Conservation (phyloP, 179 eudicot species). For the Corrigiola litoralis region DNA sequence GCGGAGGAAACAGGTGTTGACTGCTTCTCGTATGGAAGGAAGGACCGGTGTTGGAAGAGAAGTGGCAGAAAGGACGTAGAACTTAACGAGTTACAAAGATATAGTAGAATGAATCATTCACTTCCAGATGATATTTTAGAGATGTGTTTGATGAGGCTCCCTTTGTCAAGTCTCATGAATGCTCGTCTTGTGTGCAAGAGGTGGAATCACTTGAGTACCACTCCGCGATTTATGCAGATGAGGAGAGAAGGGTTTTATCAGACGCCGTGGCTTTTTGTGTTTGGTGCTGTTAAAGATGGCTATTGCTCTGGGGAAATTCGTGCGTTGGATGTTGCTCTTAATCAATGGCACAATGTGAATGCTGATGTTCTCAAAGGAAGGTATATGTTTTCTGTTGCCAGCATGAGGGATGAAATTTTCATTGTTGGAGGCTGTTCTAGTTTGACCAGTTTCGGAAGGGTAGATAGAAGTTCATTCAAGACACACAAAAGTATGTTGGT, state of each 20-base stretch:
- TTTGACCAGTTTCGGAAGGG: slow-evolving; percentile 68
- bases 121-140: slow-evolving; percentile 93
- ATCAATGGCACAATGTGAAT: slow-evolving; percentile 67
- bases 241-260: slow-evolving; percentile 66
- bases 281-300: slow-evolving; percentile 84
- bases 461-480: slow-evolving; percentile 83
- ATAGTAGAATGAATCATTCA: slow-evolving; percentile 39
- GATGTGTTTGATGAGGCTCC: slow-evolving; percentile 94
- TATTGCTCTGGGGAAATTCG: slow-evolving; percentile 89
- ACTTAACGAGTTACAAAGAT: slow-evolving; percentile 28
- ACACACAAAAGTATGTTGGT: slow-evolving; percentile 78
- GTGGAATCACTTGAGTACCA: slow-evolving; percentile 73
- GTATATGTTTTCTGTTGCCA: slow-evolving; percentile 77
- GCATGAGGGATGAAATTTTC: slow-evolving; percentile 63
- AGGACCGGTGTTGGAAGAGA: slow-evolving; percentile 63
- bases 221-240: slow-evolving; percentile 74
- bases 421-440: slow-evolving; percentile 95
- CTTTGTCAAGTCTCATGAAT: slow-evolving; percentile 80
- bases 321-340: slow-evolving; percentile 70
- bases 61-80: slow-evolving; percentile 40
- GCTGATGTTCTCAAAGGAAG: slow-evolving; percentile 73
- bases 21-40: slow-evolving; percentile 73
- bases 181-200: slow-evolving; percentile 95
- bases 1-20: slow-evolving; percentile 58
- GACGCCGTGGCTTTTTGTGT: slow-evolving; percentile 91